A percentile compares a stretch with the other conserved stretches of the same genome.
phyloP scores from a whole-genome alignment of 129 eudicot genomes.

The Lactuca sativa region DNA sequence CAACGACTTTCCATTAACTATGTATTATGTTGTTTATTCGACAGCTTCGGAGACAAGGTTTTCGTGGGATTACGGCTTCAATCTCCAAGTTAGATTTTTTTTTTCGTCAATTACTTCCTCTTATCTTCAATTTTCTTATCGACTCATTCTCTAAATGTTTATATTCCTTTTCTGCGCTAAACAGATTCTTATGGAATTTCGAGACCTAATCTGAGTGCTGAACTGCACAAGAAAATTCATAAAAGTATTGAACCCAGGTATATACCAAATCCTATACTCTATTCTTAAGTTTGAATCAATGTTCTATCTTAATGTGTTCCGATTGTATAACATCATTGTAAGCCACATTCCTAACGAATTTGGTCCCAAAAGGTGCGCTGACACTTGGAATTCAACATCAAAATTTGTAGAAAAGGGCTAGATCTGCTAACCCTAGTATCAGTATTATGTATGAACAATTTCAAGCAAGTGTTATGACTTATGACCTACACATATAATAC shows the following conservation, averaged over 20 bases:
- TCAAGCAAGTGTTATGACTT: neutral
- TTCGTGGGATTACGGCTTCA: constrained; percentile 69
- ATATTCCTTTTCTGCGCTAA: neutral
- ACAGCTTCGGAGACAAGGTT: constrained; percentile 61
- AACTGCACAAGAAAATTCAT: constrained; percentile 58
- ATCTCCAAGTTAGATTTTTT: constrained; percentile 50
- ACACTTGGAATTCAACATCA: too few relatives aligned
- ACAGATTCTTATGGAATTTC: constrained; percentile 51
- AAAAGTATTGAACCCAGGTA: constrained; percentile 65
- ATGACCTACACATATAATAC: neutral
- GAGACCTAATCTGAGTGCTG: constrained; percentile 58
- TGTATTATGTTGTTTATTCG: constrained; percentile 20
- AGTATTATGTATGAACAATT: neutral
- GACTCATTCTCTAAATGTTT: neutral
- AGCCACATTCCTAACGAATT: neutral
- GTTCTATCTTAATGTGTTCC: neutral
- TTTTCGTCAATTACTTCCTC: neutral
- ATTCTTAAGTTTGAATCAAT: constrained; percentile 5
- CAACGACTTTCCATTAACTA: neutral
- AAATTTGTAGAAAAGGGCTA: too few relatives aligned
- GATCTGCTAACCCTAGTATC: too few relatives aligned
- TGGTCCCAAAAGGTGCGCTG: too few relatives aligned
- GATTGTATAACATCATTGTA: neutral
- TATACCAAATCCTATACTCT: neutral
- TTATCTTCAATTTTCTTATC: neutral